Evolutionary conservation across 2,329 filamentous ascomycete species (phyloP), one percentile per base, ranked within the genome.

Genomic region (Trichoderma koningii): DNA sequence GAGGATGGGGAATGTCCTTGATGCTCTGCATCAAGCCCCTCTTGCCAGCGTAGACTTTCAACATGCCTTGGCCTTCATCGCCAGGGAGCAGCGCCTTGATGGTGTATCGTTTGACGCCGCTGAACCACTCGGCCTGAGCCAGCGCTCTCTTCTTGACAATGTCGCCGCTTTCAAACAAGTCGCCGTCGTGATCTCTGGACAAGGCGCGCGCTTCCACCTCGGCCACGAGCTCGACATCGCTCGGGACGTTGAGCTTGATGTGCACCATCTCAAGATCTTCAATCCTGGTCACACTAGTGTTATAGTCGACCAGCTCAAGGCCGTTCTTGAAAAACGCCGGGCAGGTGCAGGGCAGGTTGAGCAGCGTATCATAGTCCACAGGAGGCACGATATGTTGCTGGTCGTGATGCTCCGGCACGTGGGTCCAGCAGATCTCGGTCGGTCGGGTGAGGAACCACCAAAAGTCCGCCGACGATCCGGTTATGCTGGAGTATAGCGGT

Each of bases 401-500:
- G 66, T 89, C 85, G 60, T 93, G 90, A 64, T 92, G 86, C 63
- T 97, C 86, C 5, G 95, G 93, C 23, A 99, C 89, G 76, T 99
- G 95, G 1, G 95, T 97, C 83, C 94, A 99, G 81, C 94, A 98
- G 9, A 94, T 86, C 76, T 99, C 92, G 52, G 89, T 85, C 6
- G 96, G 96, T 9, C 91, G 86, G 1, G 92, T 82, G n/a, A 99
- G 85, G 79, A 99, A 99, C 83, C 93, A 99, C 89, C 92, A 98
- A 38, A 82, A 82, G 70, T 99, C 95, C 0, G 95, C 92, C 1
- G 85, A 81, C 50, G 88, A 85, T 66, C 83, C 86, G 66, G 85
- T 85, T 28, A 85, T 84, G 70, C 85, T 91, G 15, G 93, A 96
- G 77, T 96, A 98, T 38, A 87, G 81, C 17, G 81, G 82, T 55